phyloP scores from a whole-genome alignment of 768 basidiomycete genomes.

The Leucogyrophana mollusca region DNA sequence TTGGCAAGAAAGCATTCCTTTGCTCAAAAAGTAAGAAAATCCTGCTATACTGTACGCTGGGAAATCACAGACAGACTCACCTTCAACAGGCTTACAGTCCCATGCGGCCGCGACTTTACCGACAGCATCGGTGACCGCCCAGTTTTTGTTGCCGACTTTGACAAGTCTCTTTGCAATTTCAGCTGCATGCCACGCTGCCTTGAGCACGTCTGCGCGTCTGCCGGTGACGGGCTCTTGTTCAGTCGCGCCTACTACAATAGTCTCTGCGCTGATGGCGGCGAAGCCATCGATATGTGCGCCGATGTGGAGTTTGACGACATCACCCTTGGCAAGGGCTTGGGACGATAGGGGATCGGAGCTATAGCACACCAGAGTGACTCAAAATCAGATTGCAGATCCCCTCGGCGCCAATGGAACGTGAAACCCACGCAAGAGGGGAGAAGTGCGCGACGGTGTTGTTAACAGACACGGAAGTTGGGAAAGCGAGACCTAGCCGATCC shows the following conservation, averaged over 20 bases:
- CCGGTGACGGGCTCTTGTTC: constrained; percentile 76
- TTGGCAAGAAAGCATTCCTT: constrained; percentile 94
- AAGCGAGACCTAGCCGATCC: constrained; percentile 70
- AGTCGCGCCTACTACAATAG: constrained; percentile 83
- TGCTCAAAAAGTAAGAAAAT: constrained; percentile 1
- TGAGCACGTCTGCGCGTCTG: constrained; percentile 85
- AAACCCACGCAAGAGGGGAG: constrained; percentile 87
- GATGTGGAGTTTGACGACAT: constrained; percentile 94
- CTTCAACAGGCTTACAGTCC: constrained; percentile 94
- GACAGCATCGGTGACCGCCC: constrained; percentile 88
- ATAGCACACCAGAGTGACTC: constrained; percentile 25
- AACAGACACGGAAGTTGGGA: constrained; percentile 91
- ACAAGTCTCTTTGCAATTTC: constrained; percentile 90
- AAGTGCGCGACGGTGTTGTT: constrained; percentile 97
- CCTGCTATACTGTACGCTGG: too few relatives aligned
- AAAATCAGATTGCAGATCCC: constrained; percentile 4
- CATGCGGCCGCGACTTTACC: constrained; percentile 66
- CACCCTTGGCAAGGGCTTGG: constrained; percentile 73
- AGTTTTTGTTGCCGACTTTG: constrained; percentile 94
- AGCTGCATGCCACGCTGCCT: constrained; percentile 91
- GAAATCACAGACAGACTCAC: constrained; percentile 35
- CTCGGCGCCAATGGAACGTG: background rate
- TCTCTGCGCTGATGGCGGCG: constrained; percentile 91
- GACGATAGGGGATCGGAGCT: constrained; percentile 75
- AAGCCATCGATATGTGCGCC: constrained; percentile 99